Conservation (phyloP, 1,284 basidiomycete species). For the Ganoderma boninense region DNA sequence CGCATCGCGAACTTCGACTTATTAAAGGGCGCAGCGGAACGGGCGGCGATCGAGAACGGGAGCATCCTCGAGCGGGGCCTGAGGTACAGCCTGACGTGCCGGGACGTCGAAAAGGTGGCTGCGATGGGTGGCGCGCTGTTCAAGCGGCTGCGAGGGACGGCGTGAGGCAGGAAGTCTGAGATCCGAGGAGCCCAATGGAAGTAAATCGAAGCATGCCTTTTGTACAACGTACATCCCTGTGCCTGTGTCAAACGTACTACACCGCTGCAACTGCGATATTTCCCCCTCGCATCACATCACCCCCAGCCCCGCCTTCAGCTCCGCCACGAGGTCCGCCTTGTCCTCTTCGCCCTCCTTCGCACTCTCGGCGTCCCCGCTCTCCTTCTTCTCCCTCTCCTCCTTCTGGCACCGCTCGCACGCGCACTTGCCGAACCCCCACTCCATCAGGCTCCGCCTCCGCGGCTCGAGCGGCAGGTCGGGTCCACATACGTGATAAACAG, state of each 20-base stretch:
- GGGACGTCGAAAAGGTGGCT: constrained; percentile 77
- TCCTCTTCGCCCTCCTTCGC: constrained; percentile 33
- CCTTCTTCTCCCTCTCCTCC: constrained; percentile 55
- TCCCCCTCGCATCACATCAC: constrained; percentile 42
- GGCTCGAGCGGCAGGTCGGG: constrained; percentile 60
- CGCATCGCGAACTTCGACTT: constrained; percentile 65
- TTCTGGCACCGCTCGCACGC: constrained; percentile 69
- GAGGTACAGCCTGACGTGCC: constrained; percentile 88
- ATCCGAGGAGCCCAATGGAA: too few relatives aligned
- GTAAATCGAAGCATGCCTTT: neutral
- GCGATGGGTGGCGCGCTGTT: constrained; percentile 34
- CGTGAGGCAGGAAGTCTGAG: too few relatives aligned
- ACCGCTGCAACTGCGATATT: neutral
- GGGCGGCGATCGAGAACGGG: constrained; percentile 51
- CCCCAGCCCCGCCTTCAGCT: constrained; percentile 60
- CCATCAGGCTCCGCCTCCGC: constrained; percentile 67
- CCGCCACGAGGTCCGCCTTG: constrained; percentile 37
- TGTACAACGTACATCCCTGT: constrained; percentile 4
- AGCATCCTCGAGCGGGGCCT: constrained; percentile 63
- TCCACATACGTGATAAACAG: constrained; percentile 84
- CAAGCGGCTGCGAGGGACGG: constrained; percentile 26
- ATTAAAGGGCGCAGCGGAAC: constrained; percentile 51
- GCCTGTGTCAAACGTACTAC: neutral
- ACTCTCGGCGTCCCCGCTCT: constrained; percentile 33
- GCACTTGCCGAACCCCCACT: constrained; percentile 82